Base-by-base conservation (phyloP, 2,329 filamentous ascomycete genomes). In the Colletotrichum sp. region DNA sequence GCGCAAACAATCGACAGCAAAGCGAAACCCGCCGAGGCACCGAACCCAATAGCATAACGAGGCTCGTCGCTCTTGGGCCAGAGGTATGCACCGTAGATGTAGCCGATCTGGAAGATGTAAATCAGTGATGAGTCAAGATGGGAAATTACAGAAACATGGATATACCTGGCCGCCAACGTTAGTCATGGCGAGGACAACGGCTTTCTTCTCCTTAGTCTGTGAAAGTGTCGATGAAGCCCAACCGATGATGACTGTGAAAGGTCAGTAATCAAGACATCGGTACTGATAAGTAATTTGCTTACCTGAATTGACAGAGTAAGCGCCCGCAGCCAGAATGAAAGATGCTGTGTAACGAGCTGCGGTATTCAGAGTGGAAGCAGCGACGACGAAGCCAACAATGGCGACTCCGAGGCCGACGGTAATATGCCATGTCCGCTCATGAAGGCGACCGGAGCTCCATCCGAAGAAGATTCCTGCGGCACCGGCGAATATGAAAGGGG, bases 351-450 rank as follows among this genome's bases (percentile, higher is more conserved):
- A 87, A 9, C 86, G 84, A 5, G 83, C 85, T 7, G 83, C 81
- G 0, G 83, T 83, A 75, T 86, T 85, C 21, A 85, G 76, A 2
- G 85, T 85, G 0, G 83, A 74, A 1, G 83, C 83, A 10, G 85
- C 85, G 6, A 86, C 76, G 3, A 87, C 79, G 57, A 89, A 88
- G 2, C 87, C 88, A 1, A 83, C 80, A 1, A 89, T 80, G 2
- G 87, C 86, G 24, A 84, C 76, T 5, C 82, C 75, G 30, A 89
- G 83, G 5, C 87, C 86, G 3, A 79, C 82, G 0, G 87, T 88
- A 58, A 89, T 88, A 68, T 90, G 88, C 86, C 86, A 89, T 1
- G 87, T 88, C 15, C 87, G 84, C 77, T 90, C 88, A 67, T 88
- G 85, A 67, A 86, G 81, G 3, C 85, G 84, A 1, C 88, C 90